phyloP scores from a whole-genome alignment of 768 basidiomycete genomes.

The Tulasnella calospora region DNA sequence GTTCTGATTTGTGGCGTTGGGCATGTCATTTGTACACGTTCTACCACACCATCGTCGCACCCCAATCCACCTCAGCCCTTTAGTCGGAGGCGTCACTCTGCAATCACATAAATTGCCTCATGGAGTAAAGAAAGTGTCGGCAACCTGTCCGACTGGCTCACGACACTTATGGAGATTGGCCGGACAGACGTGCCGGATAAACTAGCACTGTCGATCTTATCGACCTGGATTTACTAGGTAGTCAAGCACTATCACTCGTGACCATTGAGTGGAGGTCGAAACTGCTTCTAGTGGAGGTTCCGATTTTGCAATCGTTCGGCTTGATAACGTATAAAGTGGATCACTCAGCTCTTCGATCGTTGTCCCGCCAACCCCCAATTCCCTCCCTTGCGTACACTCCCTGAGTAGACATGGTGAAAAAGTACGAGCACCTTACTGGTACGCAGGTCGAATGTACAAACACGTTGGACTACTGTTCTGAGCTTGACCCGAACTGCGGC shows the following conservation, averaged over 20 bases:
- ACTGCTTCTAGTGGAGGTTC: neutral
- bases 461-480: neutral
- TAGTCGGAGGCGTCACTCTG: neutral
- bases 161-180: neutral
- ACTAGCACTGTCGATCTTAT: neutral
- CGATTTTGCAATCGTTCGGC: neutral
- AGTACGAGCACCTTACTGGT: slow-evolving; percentile 1
- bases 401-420: neutral
- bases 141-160: neutral
- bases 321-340: neutral
- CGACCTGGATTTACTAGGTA: neutral
- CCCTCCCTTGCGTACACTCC: neutral
- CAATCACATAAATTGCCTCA: neutral
- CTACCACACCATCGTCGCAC: too few species aligned
- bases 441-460: neutral
- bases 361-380: neutral
- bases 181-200: neutral
- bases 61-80: neutral
- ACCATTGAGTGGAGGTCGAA: neutral
- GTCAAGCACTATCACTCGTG: neutral
- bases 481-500: neutral
- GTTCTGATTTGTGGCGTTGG: neutral
- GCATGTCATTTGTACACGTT: neutral
- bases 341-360: neutral
- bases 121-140: neutral